Base-by-base conservation (phyloP, 495 filamentous ascomycete genomes). In the Penicillium roqueforti region DNA sequence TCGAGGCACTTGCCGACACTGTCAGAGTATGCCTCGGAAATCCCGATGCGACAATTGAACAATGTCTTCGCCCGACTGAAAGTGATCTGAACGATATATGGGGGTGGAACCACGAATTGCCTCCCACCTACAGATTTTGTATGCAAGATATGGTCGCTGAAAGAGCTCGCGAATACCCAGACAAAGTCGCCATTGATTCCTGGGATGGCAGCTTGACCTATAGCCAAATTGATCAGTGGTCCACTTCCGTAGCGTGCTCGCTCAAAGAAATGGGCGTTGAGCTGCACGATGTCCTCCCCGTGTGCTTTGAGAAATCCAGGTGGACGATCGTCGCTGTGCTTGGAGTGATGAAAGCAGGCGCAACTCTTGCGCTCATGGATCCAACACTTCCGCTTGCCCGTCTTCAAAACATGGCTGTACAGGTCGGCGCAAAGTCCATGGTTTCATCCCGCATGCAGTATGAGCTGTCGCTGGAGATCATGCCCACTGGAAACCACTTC, bases 171-270 rank as follows among this genome's bases (percentile, higher is more conserved):
- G 47, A 58, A 28, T 48, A 59, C 7, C 72, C 76, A 4, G 53
- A 72, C 3, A 67, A 72, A 28, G 51, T 56, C 4, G 77, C 72
- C 0, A 70, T 81, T 19, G 56, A 53, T n/a, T 74, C 76, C 0
- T 79, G 76, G 72, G 79, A 82, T 54, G 74, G 73, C 22, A 55
- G 58, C 6, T 60, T 80, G 31, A 78, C 76, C 7, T 79, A 80
- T 51, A 41, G 45, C 11, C 56, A 80, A 51, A 54, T 81, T 6
- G 69, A 79, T 19, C 42, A 55, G 4, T 67, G 69, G 44, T 72
- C 73, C 7, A 64, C 68, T 6, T 50, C 47, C 11, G 50, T 75
- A 5, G 74, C 72, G 4, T 28, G 22, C 13, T 47, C 43, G 2
- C 58, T 77, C 7, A 51, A 55, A 19, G 47, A 63, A 3, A 45